Conservation (phyloP, 495 filamentous ascomycete species). For the Talaromyces wortmannii region DNA sequence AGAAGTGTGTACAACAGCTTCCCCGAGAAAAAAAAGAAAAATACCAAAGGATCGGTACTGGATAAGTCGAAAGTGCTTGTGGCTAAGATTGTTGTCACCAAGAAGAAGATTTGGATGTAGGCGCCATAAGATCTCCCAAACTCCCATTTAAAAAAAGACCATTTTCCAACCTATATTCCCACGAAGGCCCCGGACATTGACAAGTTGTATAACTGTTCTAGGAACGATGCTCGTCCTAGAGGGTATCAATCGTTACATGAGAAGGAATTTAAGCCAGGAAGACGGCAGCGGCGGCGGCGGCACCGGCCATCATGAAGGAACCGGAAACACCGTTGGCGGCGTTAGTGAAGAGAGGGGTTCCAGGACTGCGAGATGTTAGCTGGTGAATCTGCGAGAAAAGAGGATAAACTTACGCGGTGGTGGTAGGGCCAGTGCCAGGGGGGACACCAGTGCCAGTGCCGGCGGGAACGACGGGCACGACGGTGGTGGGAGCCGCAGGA, state of each 20-base stretch:
- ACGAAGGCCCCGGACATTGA: not conserved
- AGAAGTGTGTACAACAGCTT: not conserved
- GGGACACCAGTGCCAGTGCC: conserved; percentile 14
- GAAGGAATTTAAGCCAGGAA: conserved; percentile 42
- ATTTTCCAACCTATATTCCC: not conserved
- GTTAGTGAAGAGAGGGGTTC: conserved; percentile 37
- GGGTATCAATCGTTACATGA: not conserved
- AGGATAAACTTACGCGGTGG: conserved; percentile 17
- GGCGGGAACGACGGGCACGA: conserved; percentile 17
- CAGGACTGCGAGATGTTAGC: conserved; percentile 16
- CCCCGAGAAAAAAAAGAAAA: not conserved
- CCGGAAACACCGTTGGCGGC: conserved; percentile 39
- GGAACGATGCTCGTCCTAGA: not conserved
- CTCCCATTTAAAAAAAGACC: not conserved
- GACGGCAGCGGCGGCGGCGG: conserved; percentile 43
- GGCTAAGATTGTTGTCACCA: not conserved
- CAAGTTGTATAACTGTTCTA: not conserved
- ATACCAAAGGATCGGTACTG: not conserved
- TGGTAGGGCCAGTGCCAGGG: conserved; percentile 15
- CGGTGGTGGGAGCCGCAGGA: conserved; percentile 12
- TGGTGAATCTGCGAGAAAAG: not conserved
- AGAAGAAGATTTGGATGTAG: not conserved
- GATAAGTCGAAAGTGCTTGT: not conserved
- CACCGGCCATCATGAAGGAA: conserved; percentile 42
- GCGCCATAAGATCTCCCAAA: not conserved